These are phyloP conservation scores for Edaphochlamys debaryana DNA, from an alignment of 139 green algal genomes.

Conservation along the genomic window DNA sequence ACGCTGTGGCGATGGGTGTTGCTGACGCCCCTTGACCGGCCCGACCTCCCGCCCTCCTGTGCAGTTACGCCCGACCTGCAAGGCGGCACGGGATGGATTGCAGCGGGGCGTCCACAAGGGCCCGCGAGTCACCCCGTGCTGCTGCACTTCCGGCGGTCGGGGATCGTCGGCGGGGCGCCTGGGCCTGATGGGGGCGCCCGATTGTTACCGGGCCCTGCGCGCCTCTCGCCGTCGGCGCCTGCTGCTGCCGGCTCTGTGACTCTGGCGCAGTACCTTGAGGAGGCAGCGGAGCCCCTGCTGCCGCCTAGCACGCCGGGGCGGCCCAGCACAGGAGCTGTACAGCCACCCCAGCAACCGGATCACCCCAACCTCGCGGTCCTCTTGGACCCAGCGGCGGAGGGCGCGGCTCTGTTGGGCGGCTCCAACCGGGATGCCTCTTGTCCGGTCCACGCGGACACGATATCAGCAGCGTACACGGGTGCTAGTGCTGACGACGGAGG, in stretches of 20 bases:
- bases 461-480: not conserved
- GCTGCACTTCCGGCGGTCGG: not conserved
- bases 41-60: not conserved
- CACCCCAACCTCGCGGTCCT: conserved; percentile 16
- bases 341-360: not conserved
- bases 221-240: too few relatives aligned
- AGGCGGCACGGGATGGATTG: not conserved
- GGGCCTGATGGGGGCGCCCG: too few relatives aligned
- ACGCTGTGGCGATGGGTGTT: not conserved
- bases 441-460: too few relatives aligned
- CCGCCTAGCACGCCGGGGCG: too few relatives aligned
- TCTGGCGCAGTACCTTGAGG: conserved; percentile 4
- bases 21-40: not conserved
- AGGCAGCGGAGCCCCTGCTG: not conserved
- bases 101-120: not conserved
- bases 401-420: not conserved
- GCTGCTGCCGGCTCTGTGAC: not conserved
- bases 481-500: too few relatives aligned
- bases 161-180: too few relatives aligned
- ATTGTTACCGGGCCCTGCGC: too few relatives aligned
- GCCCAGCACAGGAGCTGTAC: not conserved
- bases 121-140: not conserved
- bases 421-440: too few relatives aligned
- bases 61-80: conserved; percentile 32
- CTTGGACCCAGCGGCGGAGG: not conserved